Evolutionary conservation across 352 stramenopile species (phyloP), one percentile per base, ranked within the genome.

Genomic region (Pythium pyrilobum): DNA sequence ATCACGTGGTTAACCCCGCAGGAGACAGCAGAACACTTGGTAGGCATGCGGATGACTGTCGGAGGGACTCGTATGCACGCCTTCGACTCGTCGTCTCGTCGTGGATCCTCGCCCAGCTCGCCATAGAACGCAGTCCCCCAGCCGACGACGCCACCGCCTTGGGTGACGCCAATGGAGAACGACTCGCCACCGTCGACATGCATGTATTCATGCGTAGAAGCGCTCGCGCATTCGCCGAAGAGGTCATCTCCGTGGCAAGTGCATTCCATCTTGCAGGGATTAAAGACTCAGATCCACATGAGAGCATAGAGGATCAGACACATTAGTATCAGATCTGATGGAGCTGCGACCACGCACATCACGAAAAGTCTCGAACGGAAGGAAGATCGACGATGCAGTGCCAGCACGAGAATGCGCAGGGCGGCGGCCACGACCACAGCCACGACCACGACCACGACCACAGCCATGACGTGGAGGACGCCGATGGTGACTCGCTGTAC

Each of bases 401-500:
- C 52, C 80, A 90, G 43, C 69, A 84, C 56, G 75, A 87, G 50
- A 69, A 87, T 62, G 59, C 56, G 33, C 50, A 67, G 18, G 51
- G 69, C 32, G 74, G 71, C 48, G 66, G 71, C 56, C 63, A 80
- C 43, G 45, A 54, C 46, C 79, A 89, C 53, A 60, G 69, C 60
- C 83, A 93, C 52, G 65, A 77, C 50, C 72, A 80, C 36, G 67
- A 64, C 44, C 74, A 86, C 31, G 66, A 74, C 40, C 75, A 86
- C 47, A 56, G 72, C 32, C 75, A 86, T 41, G 83, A 92, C 21
- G 62, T 85, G 18, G 77, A 92, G 46, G 74, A 92, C 41, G 68
- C 76, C 15, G 72, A 81, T 16, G 84, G 84, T 18, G 81, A 91
- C 49, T 92, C 84, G 37, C 72, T 94, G 50, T 94, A 79, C 62